Evolutionary conservation across 805 yeast species (phyloP).

Genomic region (Blastobotrys attinorum): DNA sequence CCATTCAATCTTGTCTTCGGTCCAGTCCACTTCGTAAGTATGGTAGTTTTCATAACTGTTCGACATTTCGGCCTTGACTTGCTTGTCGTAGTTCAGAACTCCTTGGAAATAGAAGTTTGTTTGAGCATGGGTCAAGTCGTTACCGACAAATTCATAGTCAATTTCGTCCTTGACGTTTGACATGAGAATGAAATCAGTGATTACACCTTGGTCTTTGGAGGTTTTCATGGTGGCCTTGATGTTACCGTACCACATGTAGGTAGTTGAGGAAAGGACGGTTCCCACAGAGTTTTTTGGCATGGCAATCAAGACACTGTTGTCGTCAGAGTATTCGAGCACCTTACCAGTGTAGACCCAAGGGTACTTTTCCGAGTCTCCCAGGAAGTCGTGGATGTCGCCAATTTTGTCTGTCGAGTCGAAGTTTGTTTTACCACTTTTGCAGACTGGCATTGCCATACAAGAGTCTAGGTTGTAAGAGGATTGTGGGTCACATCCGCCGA

Average conservation of each 20-base stretch:
- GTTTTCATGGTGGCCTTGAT: constrained; percentile 61
- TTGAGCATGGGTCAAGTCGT: constrained; percentile 57
- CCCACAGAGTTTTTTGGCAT: constrained; percentile 75
- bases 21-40: constrained; percentile 75
- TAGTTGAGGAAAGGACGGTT: constrained; percentile 71
- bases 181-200: constrained; percentile 71
- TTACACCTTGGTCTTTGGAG: constrained; percentile 71
- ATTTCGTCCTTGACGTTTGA: constrained; percentile 87
- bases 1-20: constrained; percentile 65
- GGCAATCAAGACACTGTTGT: constrained; percentile 51
- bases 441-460: constrained; percentile 82
- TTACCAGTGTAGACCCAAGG: constrained; percentile 63
- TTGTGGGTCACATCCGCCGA: constrained; percentile 82
- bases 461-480: constrained; percentile 56
- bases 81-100: constrained; percentile 56
- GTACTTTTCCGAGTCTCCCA: constrained; percentile 61
- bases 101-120: constrained; percentile 79
- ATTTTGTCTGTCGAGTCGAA: constrained; percentile 29
- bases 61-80: constrained; percentile 34
- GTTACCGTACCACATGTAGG: constrained; percentile 84
- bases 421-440: constrained; percentile 35
- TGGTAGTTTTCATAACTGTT: constrained; percentile 65
- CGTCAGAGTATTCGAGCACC: constrained; percentile 37
- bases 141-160: constrained; percentile 82
- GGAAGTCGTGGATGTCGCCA: constrained; percentile 35